phyloP scores from a whole-genome alignment of 495 filamentous ascomycete genomes.

The Aspergillus carlsbadensis region DNA sequence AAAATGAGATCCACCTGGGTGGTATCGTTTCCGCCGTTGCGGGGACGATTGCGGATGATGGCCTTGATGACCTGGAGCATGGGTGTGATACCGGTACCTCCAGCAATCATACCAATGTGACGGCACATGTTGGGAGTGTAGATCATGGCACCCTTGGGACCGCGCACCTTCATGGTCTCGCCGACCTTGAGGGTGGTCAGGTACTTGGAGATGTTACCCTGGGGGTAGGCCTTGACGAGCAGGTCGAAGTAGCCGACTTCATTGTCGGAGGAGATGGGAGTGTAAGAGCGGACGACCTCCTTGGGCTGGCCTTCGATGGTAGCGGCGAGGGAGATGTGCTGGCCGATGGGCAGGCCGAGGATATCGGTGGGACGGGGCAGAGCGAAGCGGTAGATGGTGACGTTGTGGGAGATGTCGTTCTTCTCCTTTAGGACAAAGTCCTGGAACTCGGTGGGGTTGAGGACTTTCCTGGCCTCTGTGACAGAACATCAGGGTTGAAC shows the following conservation, averaged over 20 bases:
- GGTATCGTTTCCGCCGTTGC: constrained; percentile 67
- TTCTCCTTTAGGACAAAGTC: constrained; percentile 87
- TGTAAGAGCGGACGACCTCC: constrained; percentile 94
- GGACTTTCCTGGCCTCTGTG: constrained; percentile 70
- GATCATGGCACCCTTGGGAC: constrained; percentile 95
- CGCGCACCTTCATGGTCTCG: constrained; percentile 82
- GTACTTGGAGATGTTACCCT: constrained; percentile 92
- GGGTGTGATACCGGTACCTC: constrained; percentile 95
- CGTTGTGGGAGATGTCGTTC: constrained; percentile 93
- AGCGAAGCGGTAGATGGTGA: constrained; percentile 92
- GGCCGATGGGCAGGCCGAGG: constrained; percentile 94
- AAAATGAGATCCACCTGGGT: constrained; percentile 94
- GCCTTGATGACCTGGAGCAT: constrained; percentile 96
- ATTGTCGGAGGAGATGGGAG: constrained; percentile 89
- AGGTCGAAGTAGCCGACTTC: constrained; percentile 94
- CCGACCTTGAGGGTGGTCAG: constrained; percentile 79
- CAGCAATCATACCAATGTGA: constrained; percentile 95
- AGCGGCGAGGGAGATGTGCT: constrained; percentile 95
- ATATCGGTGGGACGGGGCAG: constrained; percentile 76
- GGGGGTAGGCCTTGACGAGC: constrained; percentile 95
- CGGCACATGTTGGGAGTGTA: constrained; percentile 94
- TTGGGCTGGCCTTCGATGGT: constrained; percentile 72
- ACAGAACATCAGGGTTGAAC: constrained; percentile 14
- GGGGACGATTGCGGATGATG: constrained; percentile 75
- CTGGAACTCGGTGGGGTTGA: constrained; percentile 86